Base-by-base conservation (phyloP, 2,329 filamentous ascomycete species). In the Penicillium vulpinum region DNA sequence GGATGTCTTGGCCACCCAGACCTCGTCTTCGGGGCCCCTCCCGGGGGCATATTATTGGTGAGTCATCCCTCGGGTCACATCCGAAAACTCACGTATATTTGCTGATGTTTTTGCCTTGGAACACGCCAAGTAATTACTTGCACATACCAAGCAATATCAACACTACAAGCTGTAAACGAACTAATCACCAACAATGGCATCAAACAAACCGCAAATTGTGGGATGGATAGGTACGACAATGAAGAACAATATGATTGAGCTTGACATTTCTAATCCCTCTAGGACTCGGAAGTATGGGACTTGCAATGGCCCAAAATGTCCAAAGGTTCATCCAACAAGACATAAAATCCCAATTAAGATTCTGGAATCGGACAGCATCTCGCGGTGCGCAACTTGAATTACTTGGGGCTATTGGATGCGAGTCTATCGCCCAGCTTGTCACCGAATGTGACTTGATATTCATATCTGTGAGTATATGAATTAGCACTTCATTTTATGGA, bases 221-320 rank as follows among this genome's bases (percentile, higher is more conserved):
- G 56, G 56, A 33, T 58, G 56, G 56, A 58, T 58, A 55, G 56
- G 56, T 52, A 55, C 15, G 33, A 24, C 33, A 24, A 41, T 15
- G 4, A 44, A 35, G 15, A 35, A 22, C 13, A 18, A 29, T 18
- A 10, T 3, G 4, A 40, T 15, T 4, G 15, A 10, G 8, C 5
- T 18, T 5, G 5, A 11, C 2, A 1, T 51, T 15, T 29, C 41
- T 55, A 46, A 60, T n/a, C 10, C 2, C 2, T 2, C 15, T 28
- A 61, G 58, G 58, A 2, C 56, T 61, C 11, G 58, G 58, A 9
- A 59, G 33, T 43, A 61, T 61, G 58, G 58, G 58, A 21, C 46
- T 59, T 10, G 58, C 58, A 24, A 61, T 61, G 58, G 56, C 58
- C 11, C 33, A 38, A 8, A 58, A 58, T 38, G 22, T 61, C 2